phyloP scores from a whole-genome alignment of 2,329 filamentous ascomycete species.

The Gnomoniopsis sp. region DNA sequence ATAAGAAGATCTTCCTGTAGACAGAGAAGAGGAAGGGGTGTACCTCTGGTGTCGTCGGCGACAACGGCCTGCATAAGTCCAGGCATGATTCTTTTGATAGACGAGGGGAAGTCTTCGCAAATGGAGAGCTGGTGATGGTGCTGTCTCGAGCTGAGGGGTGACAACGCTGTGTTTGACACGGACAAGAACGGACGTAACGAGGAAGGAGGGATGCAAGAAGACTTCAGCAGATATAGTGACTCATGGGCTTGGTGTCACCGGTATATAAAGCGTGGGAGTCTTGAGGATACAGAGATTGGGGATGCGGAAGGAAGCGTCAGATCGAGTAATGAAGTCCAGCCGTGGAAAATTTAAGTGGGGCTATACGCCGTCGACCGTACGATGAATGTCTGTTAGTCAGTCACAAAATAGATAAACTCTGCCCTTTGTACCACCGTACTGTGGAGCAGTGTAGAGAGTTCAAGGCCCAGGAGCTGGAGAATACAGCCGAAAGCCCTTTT shows the following conservation, averaged over 20 bases:
- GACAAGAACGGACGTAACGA: background rate
- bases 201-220: background rate
- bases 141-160: background rate
- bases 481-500: background rate
- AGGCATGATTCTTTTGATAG: conserved; percentile 32
- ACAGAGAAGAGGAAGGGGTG: background rate
- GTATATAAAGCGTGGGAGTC: background rate
- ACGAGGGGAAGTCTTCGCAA: conserved; percentile 3
- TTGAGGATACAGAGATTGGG: background rate
- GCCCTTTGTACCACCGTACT: background rate
- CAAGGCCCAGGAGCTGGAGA: background rate
- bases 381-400: conserved; percentile 11
- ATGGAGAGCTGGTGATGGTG: background rate
- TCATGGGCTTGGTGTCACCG: background rate
- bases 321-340: background rate
- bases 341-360: conserved; percentile 11
- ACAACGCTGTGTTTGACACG: conserved; percentile 3
- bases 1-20: background rate
- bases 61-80: conserved; percentile 36
- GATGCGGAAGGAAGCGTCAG: background rate
- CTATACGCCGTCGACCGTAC: background rate
- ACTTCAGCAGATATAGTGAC: background rate
- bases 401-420: background rate
- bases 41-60: conserved; percentile 42
- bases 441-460: background rate